Percentiles rank a stretch among this genome's conserved stretches.
These are phyloP conservation scores for Podospora pseudocomata DNA, from an alignment of 495 filamentous ascomycete genomes.

Conservation along the genomic window DNA sequence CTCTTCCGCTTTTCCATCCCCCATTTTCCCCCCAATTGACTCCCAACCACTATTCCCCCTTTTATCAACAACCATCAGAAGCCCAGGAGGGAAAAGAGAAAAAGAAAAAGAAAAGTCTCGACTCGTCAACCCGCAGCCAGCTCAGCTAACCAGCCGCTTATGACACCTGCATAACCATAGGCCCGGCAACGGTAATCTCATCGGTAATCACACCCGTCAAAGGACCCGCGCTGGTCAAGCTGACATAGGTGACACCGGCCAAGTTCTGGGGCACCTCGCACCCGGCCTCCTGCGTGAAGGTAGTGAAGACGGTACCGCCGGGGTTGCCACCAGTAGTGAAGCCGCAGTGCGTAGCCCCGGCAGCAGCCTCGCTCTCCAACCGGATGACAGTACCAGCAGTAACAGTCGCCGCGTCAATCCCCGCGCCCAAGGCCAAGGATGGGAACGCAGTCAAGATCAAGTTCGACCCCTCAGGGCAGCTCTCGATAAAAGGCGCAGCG, in stretches of 20 bases:
- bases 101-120: neutral
- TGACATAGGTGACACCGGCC: slow-evolving; percentile 54
- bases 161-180: slow-evolving; percentile 49
- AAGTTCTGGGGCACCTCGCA: slow-evolving; percentile 50
- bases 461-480: slow-evolving; percentile 55
- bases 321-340: slow-evolving; percentile 53
- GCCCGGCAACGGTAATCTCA: slow-evolving; percentile 51
- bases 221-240: slow-evolving; percentile 44
- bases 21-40: neutral
- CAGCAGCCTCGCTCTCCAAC: slow-evolving; percentile 41
- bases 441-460: slow-evolving; percentile 57
- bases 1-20: neutral
- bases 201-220: slow-evolving; percentile 45
- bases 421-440: slow-evolving; percentile 48
- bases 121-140: neutral
- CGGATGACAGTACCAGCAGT: slow-evolving; percentile 42
- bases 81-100: neutral
- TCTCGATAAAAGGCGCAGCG: slow-evolving; percentile 59
- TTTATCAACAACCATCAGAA: neutral
- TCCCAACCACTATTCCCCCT: neutral
- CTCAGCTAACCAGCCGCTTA: slow-evolving; percentile 25
- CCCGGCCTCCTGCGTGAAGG: slow-evolving; percentile 44
- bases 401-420: slow-evolving; percentile 42
- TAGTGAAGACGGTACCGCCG: slow-evolving; percentile 51
- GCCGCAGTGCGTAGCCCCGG: slow-evolving; percentile 48